Evolutionary conservation across 768 basidiomycete genomes (phyloP), one percentile per base, ranked within the genome.

Genomic region (Tulasnella sp.): DNA sequence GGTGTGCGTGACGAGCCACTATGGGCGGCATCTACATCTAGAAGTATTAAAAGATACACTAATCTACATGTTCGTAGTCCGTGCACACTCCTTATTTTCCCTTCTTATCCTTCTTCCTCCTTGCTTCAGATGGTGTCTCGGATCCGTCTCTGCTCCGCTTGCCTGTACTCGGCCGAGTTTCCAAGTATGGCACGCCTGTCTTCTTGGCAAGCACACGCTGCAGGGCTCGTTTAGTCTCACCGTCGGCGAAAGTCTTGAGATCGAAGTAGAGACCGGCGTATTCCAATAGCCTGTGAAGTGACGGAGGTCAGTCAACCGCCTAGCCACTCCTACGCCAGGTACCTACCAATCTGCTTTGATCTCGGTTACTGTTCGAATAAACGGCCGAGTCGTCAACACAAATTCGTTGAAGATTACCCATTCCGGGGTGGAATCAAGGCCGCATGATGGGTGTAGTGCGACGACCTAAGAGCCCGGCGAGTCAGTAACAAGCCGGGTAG

Each of bases 351-450:
- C 96, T 2, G 93, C 89, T 84, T 90, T 88, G 79, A 97, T 90
- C 78, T 96, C 95, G 0, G 96, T 92, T 28, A 97, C 95, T 0
- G 95, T 97, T 41, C 98, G 92, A 84, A 99, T 96, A 84, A 93
- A 99, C 81, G 90, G 92, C 74, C 92, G 87, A 8, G 95, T 94
- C 9, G 97, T 99, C 82, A 98, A 86, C 14, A 98, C 96, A 83
- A 98, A 99, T 86, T 97, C 96, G 84, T 97, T 96, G 88, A 94
- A 96, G 12, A 95, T 85, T 3, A 97, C 95, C 96, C 95, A 97
- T 83, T 96, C 95, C 2, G 96, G 96, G 80, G 93, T 92, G 16
- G 91, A 91, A 82, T 96, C 94, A 72, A 98, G 87, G 42, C 96
- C 96, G 81, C 95, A 97, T 34, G 93, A 94, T 11, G 96, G 94